Percentiles rank a stretch among this genome's conserved stretches.
Conservation (phyloP, 306 rosid genomes). For the Luffa acutangula region DNA sequence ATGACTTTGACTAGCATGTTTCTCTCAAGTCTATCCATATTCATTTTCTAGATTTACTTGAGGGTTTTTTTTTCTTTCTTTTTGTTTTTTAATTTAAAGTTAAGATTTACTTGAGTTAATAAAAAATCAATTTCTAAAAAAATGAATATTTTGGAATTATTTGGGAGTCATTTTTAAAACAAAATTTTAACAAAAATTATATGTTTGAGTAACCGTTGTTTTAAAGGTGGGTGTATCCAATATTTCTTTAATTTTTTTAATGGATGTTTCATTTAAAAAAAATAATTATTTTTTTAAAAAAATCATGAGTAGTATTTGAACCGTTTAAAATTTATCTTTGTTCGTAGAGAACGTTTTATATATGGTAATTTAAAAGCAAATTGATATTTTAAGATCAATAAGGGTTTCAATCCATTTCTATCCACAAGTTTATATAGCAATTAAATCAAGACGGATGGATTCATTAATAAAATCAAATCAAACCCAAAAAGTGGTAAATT, state of each 20-base stretch:
- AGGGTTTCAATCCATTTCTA: background rate
- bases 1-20: background rate
- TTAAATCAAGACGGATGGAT: background rate
- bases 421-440: background rate
- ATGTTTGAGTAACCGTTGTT: background rate
- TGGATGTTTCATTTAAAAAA: background rate
- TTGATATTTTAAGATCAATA: no score
- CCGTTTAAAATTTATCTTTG: background rate
- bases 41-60: background rate
- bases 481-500: background rate
- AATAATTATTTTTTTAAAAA: no score
- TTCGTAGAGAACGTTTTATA: background rate
- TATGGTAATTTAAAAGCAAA: background rate
- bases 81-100: background rate
- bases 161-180: background rate
- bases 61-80: no score
- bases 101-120: background rate
- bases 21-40: background rate
- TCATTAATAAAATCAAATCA: background rate
- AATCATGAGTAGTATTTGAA: background rate
- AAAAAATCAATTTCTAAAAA: background rate
- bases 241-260: background rate
- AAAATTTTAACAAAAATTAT: background rate
- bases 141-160: no score
- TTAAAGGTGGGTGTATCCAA: background rate